Base-by-base conservation (phyloP, 805 yeast species). In the Saccharomycopsis capsularis region DNA sequence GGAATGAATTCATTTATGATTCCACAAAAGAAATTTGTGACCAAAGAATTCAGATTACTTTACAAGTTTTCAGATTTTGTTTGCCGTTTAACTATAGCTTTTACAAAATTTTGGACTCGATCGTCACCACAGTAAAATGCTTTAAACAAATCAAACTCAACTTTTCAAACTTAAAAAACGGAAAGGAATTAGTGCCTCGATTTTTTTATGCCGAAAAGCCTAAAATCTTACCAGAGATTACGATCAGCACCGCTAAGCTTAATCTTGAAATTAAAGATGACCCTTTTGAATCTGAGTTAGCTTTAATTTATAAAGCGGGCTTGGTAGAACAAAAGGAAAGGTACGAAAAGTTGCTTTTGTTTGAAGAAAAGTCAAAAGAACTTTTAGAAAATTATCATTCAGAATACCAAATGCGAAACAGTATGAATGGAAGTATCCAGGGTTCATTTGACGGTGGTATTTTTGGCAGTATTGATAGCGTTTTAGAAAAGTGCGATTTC, bases 261-360 rank as follows among this genome's bases (percentile, higher is more conserved):
- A 68, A 73, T 1, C 52, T 81, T 7, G 69, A 71, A 3, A 66
- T 81, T 35, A 85, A 79, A 48, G 81, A 78, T 60, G 86, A 82
- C 59, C 78, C 81, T 1, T 81, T 82, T 59, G 88, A 82, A 59
- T 69, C 71, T 25, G 80, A 80, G 58, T 60, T 82, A n/a, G 71
- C 75, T 2, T 66, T 75, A 57, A 78, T 78, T 30, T 76, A 64
- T 50, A 80, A 79, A 55, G 66, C 79, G 11, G 88, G 87, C 1
- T 48, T 68, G 3, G 59, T 78, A 7, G 87, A 81, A 53, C 86
- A 81, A 52, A 66, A 68, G 42, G 70, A 67, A 41, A 63, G 87
- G 48, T 36, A 75, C 27, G 62, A 69, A 56, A 66, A 77, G 65
- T 27, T 57, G 11, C 52, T 57, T 13, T 56, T 58, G 15, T 59